phyloP scores from a whole-genome alignment of 768 basidiomycete genomes.

The Suillus ampliporus region DNA sequence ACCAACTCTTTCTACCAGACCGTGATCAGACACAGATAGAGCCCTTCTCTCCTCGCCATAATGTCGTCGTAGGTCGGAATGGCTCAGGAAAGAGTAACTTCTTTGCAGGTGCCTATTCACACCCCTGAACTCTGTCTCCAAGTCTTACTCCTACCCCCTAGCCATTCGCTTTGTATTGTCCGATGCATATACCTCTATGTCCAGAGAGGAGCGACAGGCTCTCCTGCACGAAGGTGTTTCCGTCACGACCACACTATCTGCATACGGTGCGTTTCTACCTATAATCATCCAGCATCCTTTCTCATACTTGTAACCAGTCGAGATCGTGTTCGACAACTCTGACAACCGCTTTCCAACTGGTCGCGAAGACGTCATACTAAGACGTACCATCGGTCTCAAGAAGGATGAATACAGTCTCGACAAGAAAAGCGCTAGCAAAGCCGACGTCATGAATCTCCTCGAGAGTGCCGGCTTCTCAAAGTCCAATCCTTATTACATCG shows the following conservation, averaged over 20 bases:
- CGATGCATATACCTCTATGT: slow-evolving; percentile 97
- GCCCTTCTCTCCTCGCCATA: slow-evolving; percentile 91
- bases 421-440: slow-evolving; percentile 93
- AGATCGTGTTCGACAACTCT: slow-evolving; percentile 95
- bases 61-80: slow-evolving; percentile 97
- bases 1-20: slow-evolving; percentile 48
- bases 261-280: slow-evolving; percentile 66
- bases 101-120: slow-evolving; percentile 75
- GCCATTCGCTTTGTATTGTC: slow-evolving; percentile 98
- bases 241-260: slow-evolving; percentile 86
- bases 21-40: slow-evolving; percentile 92
- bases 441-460: slow-evolving; percentile 96
- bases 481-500: slow-evolving; percentile 99
- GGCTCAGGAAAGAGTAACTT: slow-evolving; percentile 99
- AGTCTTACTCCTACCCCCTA: slow-evolving; percentile 29
- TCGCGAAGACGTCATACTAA: slow-evolving; percentile 83
- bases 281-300: neutral
- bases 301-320: slow-evolving; percentile 51
- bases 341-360: slow-evolving; percentile 95
- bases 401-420: slow-evolving; percentile 99
- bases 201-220: slow-evolving; percentile 88
- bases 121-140: neutral
- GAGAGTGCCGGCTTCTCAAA: slow-evolving; percentile 98
- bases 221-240: slow-evolving; percentile 95
- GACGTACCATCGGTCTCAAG: slow-evolving; percentile 95